These are phyloP conservation scores for Zarea fungicola DNA, from an alignment of 2,329 filamentous ascomycete genomes.

Conservation along the genomic window DNA sequence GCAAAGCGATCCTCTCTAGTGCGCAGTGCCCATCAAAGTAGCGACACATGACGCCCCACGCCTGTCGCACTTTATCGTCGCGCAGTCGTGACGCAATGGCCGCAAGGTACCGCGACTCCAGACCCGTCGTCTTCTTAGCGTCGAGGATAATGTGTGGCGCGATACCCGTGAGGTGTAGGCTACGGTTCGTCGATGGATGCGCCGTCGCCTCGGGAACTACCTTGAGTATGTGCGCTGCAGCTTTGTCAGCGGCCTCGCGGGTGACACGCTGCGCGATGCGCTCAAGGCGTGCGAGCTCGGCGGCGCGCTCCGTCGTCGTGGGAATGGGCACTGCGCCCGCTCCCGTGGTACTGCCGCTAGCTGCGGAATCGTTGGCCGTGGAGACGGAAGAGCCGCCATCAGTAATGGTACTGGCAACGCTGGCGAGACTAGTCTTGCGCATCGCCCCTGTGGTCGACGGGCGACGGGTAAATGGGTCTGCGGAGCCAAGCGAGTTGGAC, in stretches of 20 bases:
- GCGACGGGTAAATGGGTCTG: not conserved
- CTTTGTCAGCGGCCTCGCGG: slow-evolving; percentile 51
- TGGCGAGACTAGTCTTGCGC: slow-evolving; percentile 19
- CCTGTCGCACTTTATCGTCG: slow-evolving; percentile 54
- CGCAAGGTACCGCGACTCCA: slow-evolving; percentile 69
- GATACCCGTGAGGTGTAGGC: slow-evolving; percentile 52
- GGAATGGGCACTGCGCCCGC: slow-evolving; percentile 21
- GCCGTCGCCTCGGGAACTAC: slow-evolving; percentile 42
- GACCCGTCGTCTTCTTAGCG: slow-evolving; percentile 70
- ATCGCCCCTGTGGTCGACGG: not conserved
- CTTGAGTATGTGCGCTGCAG: slow-evolving; percentile 50
- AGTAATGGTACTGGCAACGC: slow-evolving; percentile 16
- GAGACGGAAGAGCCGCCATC: slow-evolving; percentile 8
- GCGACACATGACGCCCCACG: slow-evolving; percentile 70
- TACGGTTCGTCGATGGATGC: slow-evolving; percentile 52
- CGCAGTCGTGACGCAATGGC: slow-evolving; percentile 51
- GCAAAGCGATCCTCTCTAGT: slow-evolving; percentile 79
- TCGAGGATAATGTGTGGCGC: slow-evolving; percentile 67
- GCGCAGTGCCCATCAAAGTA: slow-evolving; percentile 85
- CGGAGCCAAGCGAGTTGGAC: slow-evolving; percentile 10
- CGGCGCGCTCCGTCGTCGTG: slow-evolving; percentile 50
- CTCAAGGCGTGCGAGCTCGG: slow-evolving; percentile 56
- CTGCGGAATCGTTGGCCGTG: not conserved
- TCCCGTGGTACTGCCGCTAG: slow-evolving; percentile 17
- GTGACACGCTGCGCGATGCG: slow-evolving; percentile 52